Base-by-base conservation (phyloP, 1,284 basidiomycete species). In the Trichosporon sp. region DNA sequence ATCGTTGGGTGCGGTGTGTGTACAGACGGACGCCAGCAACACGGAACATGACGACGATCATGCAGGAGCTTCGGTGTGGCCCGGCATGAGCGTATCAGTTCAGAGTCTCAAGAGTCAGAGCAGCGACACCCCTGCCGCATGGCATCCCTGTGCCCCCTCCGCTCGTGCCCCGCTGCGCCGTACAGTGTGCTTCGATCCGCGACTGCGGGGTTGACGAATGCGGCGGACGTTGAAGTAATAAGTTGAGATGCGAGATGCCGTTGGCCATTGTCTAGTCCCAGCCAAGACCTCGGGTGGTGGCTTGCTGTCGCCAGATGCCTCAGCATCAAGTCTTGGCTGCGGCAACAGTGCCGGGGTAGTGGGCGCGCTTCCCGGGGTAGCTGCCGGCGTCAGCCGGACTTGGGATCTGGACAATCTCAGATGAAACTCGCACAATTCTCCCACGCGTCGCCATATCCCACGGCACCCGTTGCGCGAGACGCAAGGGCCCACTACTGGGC, bases 351-450 rank as follows among this genome's bases (percentile, higher is more conserved):
- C 8, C 51, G 19, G 19, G 10, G 12, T 40, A 40, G 38, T 40
- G 38, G 38, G 38, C 38, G 38, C 35, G 6, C 35, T 37, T 37
- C 35, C 35, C 35, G 35, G 35, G 6, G 35, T 37, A 37, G 11
- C 8, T 40, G 38, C 38, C 38, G 38, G 12, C 38, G 38, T 40
- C 38, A 40, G 38, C 38, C 38, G 38, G 8, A 40, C 10, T 10
- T 40, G 8, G 51, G 51, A 54, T 54, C 51, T 54, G 14, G 51
- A 46, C 51, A 11, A 54, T 54, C 51, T 54, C 16, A 54, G 51
- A 54, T 54, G 51, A 54, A 54, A 54, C 51, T 54, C 51, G 51
- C 19, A 54, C 51, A 54, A 54, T 54, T 54, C 51, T 54, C 51
- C 51, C 51, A 54, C 51, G 51, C 14, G 4, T 37, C 35, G 35